Evolutionary conservation across 257 asterid genomes (phyloP).

Genomic region (Plantago major): DNA sequence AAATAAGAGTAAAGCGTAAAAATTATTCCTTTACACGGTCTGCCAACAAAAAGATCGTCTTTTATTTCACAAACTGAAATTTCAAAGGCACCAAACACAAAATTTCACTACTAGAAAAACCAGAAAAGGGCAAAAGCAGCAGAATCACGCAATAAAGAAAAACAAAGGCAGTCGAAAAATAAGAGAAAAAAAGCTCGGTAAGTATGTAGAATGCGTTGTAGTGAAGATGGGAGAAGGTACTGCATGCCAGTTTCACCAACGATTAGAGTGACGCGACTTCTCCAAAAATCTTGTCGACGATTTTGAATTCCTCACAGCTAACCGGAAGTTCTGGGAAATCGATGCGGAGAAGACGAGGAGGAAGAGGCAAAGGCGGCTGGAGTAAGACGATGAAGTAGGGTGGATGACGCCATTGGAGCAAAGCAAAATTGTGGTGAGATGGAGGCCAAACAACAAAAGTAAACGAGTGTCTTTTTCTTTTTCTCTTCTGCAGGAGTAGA

Average conservation of each 20-base stretch:
- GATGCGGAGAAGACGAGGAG: slow-evolving; percentile 20
- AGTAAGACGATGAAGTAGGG: slow-evolving; percentile 35
- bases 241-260: slow-evolving; percentile 96
- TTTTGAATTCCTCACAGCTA: slow-evolving; percentile 48
- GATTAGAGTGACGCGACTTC: slow-evolving; percentile 87
- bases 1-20: too few relatives aligned
- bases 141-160: not conserved
- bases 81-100: too few relatives aligned
- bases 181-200: too few relatives aligned
- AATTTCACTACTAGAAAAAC: not conserved
- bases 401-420: slow-evolving; percentile 46
- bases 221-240: slow-evolving; percentile 40
- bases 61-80: too few relatives aligned
- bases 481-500: too few relatives aligned
- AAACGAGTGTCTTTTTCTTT: too few relatives aligned
- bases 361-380: slow-evolving; percentile 20
- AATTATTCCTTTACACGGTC: too few relatives aligned
- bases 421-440: too few relatives aligned
- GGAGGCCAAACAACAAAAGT: too few relatives aligned
- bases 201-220: too few relatives aligned
- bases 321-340: slow-evolving; percentile 60
- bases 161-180: too few relatives aligned
- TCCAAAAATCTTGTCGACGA: slow-evolving; percentile 68
- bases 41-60: too few relatives aligned
- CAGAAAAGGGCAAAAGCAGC: not conserved